Evolutionary conservation across 352 stramenopile genomes (phyloP).

Genomic region (Thalassiosira mediterranea): DNA sequence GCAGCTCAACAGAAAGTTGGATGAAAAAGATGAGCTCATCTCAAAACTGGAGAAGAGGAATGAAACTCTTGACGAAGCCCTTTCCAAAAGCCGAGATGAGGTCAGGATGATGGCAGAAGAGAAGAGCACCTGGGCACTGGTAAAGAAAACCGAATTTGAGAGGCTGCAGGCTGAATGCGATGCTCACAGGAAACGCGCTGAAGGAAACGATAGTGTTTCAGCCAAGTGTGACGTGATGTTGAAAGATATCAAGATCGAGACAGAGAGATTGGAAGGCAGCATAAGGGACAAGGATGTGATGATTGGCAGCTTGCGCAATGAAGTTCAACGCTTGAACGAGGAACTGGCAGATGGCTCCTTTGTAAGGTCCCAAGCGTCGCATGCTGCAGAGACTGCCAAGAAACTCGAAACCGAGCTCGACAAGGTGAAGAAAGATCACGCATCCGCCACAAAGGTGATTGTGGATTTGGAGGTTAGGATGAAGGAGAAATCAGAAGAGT

Average conservation of each 20-base stretch:
- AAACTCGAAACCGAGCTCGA: conserved; percentile 30
- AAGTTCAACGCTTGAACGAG: conserved; percentile 46
- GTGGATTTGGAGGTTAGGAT: conserved; percentile 27
- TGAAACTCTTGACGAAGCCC: conserved; percentile 14
- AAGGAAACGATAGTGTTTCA: conserved; percentile 13
- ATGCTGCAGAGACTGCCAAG: conserved; percentile 33
- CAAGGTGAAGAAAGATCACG: conserved; percentile 3
- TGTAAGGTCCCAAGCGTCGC: conserved; percentile 22
- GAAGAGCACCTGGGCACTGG: conserved; percentile 4
- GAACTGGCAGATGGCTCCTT: conserved; percentile 42
- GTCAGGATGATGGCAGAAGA: conserved; percentile 23
- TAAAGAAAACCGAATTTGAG: conserved; percentile 23
- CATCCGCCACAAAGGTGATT: conserved; percentile 15
- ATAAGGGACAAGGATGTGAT: conserved; percentile 30
- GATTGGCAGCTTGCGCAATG: conserved; percentile 26
- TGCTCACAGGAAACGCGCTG: conserved; percentile 15
- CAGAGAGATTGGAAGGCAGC: not conserved
- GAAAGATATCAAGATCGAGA: not conserved
- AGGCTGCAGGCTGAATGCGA: conserved; percentile 22
- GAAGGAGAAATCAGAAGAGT: conserved; percentile 30
- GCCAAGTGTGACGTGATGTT: conserved; percentile 17
- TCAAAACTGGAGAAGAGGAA: conserved; percentile 32
- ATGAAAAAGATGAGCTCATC: conserved; percentile 48
- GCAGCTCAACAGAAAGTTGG: conserved; percentile 24
- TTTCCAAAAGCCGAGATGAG: conserved; percentile 11